phyloP scores from a whole-genome alignment of 768 basidiomycete genomes.

The Nevesoporus exiguus region DNA sequence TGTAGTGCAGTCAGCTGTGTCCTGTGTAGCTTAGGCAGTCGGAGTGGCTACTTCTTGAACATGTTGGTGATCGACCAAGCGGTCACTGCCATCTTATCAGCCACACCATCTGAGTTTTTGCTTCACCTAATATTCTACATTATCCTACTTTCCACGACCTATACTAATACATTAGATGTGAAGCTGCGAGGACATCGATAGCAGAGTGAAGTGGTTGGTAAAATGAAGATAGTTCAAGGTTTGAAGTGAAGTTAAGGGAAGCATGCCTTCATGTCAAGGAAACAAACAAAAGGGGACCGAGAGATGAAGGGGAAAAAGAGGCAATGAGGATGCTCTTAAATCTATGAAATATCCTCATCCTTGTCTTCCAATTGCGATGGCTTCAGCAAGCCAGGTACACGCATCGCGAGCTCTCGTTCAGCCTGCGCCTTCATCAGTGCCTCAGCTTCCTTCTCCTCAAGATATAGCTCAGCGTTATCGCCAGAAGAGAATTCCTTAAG shows the following conservation, averaged over 20 bases:
- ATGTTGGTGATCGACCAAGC: conserved; percentile 38
- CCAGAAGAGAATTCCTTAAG: conserved; percentile 94
- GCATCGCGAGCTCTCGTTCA: conserved; percentile 85
- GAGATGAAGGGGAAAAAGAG: conserved; percentile 24
- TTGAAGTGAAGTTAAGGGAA: conserved; percentile 16
- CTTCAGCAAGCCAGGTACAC: conserved; percentile 97
- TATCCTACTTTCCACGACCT: conserved; percentile 28
- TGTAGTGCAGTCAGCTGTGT: conserved; percentile 28
- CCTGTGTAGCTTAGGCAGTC: conserved; percentile 2
- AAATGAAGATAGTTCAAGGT: conserved; percentile 30
- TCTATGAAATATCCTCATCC: conserved; percentile 69
- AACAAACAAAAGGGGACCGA: conserved; percentile 24
- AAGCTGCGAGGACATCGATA: conserved; percentile 32
- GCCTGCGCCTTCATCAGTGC: conserved; percentile 70
- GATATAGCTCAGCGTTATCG: conserved; percentile 87
- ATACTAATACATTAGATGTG: conserved; percentile 39
- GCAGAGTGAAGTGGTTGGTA: conserved; percentile 26
- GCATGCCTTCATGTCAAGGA: conserved; percentile 29
- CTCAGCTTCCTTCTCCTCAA: conserved; percentile 94
- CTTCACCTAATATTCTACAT: conserved; percentile 27
- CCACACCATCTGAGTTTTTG: background rate
- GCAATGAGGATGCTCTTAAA: conserved; percentile 21
- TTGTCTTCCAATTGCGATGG: conserved; percentile 93
- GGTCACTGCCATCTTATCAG: conserved; percentile 13
- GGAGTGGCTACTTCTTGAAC: conserved; percentile 66